Evolutionary conservation across 2,329 filamentous ascomycete genomes (phyloP).

Genomic region (Penicillium crustosum): DNA sequence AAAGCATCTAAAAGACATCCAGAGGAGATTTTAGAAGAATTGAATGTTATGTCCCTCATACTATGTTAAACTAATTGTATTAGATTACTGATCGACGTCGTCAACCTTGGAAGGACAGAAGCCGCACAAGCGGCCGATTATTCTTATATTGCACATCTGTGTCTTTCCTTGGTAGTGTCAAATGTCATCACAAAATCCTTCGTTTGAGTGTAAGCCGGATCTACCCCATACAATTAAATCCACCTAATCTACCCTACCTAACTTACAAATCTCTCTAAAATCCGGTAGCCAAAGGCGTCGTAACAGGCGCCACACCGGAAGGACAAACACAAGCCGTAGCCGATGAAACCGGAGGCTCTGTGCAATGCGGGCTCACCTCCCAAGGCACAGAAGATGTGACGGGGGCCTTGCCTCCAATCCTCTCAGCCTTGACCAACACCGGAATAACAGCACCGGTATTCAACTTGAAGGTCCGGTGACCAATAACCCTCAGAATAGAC

Average conservation of each 20-base stretch:
- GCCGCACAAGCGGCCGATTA: not conserved
- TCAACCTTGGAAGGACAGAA: not conserved
- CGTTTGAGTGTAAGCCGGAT: not conserved
- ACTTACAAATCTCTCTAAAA: not conserved
- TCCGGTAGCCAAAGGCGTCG: constrained; percentile 27
- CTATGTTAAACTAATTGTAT: not conserved
- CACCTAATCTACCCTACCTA: not conserved
- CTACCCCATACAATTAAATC: not conserved
- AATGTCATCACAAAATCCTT: not conserved
- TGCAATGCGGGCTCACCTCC: constrained; percentile 34
- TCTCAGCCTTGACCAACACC: constrained; percentile 49
- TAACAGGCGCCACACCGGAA: constrained; percentile 32
- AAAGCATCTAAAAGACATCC: too few species aligned
- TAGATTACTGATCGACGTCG: not conserved
- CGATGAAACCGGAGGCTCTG: constrained; percentile 33
- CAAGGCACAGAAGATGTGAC: constrained; percentile 28
- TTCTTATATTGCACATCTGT: not conserved
- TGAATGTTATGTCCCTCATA: not conserved
- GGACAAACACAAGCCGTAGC: constrained; percentile 33
- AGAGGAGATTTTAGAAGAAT: too few species aligned
- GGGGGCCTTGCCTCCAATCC: constrained; percentile 1
- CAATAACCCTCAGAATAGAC: constrained; percentile 48
- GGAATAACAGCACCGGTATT: constrained; percentile 53
- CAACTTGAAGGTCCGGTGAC: constrained; percentile 48
- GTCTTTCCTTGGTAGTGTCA: not conserved